These are phyloP conservation scores for Danielia reshetovae DNA, from an alignment of 805 yeast genomes.

Conservation along the genomic window DNA sequence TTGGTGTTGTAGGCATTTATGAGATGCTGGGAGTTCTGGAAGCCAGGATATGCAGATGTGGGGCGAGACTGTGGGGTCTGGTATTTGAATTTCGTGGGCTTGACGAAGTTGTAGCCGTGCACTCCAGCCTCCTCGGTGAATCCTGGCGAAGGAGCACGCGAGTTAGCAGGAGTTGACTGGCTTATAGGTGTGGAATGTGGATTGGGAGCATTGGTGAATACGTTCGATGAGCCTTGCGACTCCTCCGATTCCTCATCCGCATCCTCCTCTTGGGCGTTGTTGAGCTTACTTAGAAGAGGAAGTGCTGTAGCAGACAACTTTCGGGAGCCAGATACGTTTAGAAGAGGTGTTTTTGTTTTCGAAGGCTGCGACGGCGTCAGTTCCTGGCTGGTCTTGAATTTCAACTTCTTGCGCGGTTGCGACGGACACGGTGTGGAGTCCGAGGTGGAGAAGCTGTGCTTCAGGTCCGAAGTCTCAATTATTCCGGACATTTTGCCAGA, in stretches of 20 bases:
- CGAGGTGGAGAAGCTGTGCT: conserved; percentile 28
- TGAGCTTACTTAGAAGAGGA: conserved; percentile 16
- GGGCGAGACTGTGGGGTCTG: conserved; percentile 13
- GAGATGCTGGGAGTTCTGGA: conserved; percentile 5
- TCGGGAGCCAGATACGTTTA: conserved; percentile 30
- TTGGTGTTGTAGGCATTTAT: conserved; percentile 23
- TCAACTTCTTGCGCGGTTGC: conserved; percentile 36
- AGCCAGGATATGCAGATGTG: conserved; percentile 9
- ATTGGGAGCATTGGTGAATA: not conserved
- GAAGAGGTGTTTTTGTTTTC: conserved; percentile 17
- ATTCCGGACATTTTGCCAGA: conserved; percentile 18
- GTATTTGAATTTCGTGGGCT: conserved; percentile 19
- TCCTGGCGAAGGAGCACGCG: conserved; percentile 32
- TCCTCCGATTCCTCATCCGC: conserved; percentile 1
- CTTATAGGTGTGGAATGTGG: conserved; percentile 33
- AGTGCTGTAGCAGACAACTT: conserved; percentile 21
- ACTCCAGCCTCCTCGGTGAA: conserved; percentile 24
- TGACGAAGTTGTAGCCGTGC: conserved; percentile 43
- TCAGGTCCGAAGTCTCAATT: conserved; percentile 14
- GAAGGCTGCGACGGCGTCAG: conserved; percentile 21
- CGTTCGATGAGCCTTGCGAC: not conserved
- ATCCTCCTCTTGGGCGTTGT: conserved; percentile 7
- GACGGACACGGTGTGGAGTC: conserved; percentile 44
- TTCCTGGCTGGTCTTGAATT: conserved; percentile 19
- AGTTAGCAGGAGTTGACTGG: conserved; percentile 41